A percentile compares a stretch with the other conserved stretches of the same genome.
Evolutionary conservation across 805 yeast genomes (phyloP).

Genomic region (Candida morakotiae): DNA sequence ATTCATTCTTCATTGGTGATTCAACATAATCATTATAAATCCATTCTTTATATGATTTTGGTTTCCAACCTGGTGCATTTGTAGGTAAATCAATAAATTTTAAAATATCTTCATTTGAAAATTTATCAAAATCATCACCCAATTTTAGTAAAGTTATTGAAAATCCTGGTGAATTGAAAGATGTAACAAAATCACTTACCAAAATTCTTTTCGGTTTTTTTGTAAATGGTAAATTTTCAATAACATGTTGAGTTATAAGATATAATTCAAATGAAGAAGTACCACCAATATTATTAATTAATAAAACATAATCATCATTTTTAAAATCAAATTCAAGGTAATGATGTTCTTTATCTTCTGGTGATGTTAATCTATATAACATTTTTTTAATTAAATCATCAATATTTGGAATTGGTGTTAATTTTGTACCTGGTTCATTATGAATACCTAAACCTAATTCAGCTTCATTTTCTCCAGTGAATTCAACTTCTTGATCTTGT

Average conservation of each 20-base stretch:
- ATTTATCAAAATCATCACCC: constrained; percentile 39
- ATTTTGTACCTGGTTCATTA: constrained; percentile 80
- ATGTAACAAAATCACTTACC: constrained; percentile 80
- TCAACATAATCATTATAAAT: constrained; percentile 17
- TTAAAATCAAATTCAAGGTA: constrained; percentile 64
- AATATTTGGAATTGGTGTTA: constrained; percentile 66
- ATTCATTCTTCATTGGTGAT: constrained; percentile 24
- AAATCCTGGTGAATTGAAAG: constrained; percentile 90
- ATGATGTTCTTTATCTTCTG: constrained; percentile 69
- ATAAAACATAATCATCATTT: constrained; percentile 60
- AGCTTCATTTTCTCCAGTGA: constrained; percentile 57
- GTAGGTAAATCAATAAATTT: constrained; percentile 67
- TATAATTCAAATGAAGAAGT: constrained; percentile 75
- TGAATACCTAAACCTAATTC: constrained; percentile 96
- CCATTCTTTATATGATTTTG: constrained; percentile 33
- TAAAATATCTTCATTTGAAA: constrained; percentile 29
- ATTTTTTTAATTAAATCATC: constrained; percentile 54
- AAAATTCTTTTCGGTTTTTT: constrained; percentile 67
- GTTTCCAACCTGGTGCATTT: constrained; percentile 80
- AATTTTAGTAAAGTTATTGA: constrained; percentile 77
- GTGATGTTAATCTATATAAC: constrained; percentile 57
- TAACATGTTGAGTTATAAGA: constrained; percentile 63
- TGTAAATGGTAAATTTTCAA: constrained; percentile 45
- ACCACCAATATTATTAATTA: constrained; percentile 88
- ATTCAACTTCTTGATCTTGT: constrained; percentile 37